Evolutionary conservation across 768 basidiomycete genomes (phyloP).

Genomic region (Rubroboletus satanas): DNA sequence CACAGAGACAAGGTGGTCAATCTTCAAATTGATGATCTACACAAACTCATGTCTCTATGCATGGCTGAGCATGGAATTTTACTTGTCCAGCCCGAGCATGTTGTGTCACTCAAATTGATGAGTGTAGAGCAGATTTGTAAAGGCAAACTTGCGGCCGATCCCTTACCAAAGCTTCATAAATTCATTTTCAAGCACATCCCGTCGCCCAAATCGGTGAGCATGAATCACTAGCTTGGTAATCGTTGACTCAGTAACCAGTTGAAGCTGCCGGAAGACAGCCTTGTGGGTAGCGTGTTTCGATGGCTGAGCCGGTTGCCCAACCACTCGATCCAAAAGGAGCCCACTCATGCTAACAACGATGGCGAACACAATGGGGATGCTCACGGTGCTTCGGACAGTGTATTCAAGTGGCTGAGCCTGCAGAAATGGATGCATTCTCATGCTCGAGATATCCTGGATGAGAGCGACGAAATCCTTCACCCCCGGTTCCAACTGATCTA

Average conservation of each 20-base stretch:
- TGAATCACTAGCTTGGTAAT: fast-evolving
- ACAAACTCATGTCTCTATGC: conserved; percentile 35
- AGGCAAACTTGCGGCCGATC: background rate
- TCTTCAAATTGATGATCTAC: background rate
- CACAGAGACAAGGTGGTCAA: too few species aligned
- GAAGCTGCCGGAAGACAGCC: background rate
- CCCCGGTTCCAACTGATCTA: too few species aligned
- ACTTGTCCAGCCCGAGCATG: background rate
- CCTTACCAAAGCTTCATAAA: background rate
- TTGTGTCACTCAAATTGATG: background rate
- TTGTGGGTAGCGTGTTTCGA: background rate
- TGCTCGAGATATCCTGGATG: too few species aligned
- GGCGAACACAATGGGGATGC: background rate
- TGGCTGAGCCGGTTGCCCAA: background rate
- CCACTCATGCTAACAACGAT: too few species aligned
- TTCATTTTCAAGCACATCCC: background rate
- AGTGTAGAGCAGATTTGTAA: background rate
- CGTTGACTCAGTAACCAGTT: background rate
- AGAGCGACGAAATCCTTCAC: too few species aligned
- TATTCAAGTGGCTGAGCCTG: too few species aligned
- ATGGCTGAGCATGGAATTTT: conserved; percentile 9
- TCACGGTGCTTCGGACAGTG: too few species aligned
- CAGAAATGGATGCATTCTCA: too few species aligned
- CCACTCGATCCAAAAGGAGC: too few species aligned
- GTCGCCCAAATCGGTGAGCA: background rate